These are phyloP conservation scores for Quercus dentata DNA, from an alignment of 306 rosid species.

Conservation along the genomic window DNA sequence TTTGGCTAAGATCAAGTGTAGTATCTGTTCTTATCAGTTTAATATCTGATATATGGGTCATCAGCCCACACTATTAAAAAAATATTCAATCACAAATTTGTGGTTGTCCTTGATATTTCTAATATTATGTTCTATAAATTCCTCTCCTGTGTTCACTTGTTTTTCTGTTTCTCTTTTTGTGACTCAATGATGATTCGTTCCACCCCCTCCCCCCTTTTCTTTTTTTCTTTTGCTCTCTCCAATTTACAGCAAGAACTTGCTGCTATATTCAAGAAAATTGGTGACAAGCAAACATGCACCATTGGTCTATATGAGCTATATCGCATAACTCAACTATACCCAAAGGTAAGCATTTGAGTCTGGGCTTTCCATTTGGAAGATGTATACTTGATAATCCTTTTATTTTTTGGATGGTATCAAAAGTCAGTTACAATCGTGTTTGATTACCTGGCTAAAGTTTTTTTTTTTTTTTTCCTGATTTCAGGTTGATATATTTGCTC, in stretches of 20 bases:
- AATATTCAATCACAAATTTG: neutral
- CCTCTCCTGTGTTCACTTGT: neutral
- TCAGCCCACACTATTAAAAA: no score
- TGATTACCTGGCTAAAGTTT: constrained; percentile 17
- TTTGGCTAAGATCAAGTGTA: no score
- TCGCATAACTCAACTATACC: constrained; percentile 94
- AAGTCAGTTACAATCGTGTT: neutral
- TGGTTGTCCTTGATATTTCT: neutral
- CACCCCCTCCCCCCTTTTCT: neutral
- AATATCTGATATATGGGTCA: no score
- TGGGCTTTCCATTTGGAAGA: constrained; percentile 1
- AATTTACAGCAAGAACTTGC: constrained; percentile 91
- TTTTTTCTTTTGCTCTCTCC: constrained; percentile 7
- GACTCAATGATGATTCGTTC: constrained; percentile 7
- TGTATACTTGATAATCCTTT: neutral
- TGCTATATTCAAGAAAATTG: constrained; percentile 98
- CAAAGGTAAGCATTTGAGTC: constrained; percentile 49
- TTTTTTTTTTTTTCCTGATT: constrained; percentile 16
- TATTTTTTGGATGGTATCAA: neutral
- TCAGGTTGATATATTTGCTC: constrained; percentile 96
- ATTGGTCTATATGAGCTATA: constrained; percentile 90
- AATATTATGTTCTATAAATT: neutral
- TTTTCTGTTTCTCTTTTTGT: neutral
- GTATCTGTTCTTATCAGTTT: no score
- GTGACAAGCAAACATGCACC: constrained; percentile 97